A percentile compares a stretch with the other conserved stretches of the same genome.
These are phyloP conservation scores for Colletotrichum navitas DNA, from an alignment of 2,329 filamentous ascomycete genomes.

Conservation along the genomic window DNA sequence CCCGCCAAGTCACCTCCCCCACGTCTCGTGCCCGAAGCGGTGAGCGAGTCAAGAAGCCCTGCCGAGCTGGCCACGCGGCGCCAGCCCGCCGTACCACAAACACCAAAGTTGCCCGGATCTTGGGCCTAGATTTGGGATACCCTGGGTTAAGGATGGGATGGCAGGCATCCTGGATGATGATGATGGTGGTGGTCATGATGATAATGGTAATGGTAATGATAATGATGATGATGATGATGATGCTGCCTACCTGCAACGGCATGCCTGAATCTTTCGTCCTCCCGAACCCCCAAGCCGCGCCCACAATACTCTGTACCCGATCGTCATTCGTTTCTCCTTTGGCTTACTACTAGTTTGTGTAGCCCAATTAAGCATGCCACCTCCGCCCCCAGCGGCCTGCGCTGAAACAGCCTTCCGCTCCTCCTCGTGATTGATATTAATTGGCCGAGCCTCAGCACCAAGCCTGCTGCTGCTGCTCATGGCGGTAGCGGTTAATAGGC, in stretches of 20 bases:
- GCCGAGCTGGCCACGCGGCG: neutral
- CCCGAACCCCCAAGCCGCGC: neutral
- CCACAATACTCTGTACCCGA: constrained; percentile 15
- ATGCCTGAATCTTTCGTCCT: neutral
- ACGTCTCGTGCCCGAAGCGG: constrained; percentile 36
- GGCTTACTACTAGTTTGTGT: neutral
- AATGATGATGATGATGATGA: neutral
- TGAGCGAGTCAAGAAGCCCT: constrained; percentile 42
- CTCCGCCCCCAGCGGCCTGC: constrained; percentile 17
- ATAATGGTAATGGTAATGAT: constrained; percentile 1
- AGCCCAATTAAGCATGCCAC: constrained; percentile 38
- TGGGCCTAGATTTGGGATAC: constrained; percentile 24
- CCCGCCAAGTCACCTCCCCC: constrained; percentile 5
- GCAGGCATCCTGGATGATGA: neutral
- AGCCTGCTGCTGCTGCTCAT: constrained; percentile 15
- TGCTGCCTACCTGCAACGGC: neutral
- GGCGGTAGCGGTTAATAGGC: no score
- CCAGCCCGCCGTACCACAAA: constrained; percentile 9
- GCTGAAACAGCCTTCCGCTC: constrained; percentile 36
- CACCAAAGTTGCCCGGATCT: constrained; percentile 10
- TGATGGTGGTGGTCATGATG: neutral
- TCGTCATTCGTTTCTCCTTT: constrained; percentile 3
- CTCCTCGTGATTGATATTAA: constrained; percentile 36
- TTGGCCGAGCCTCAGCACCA: constrained; percentile 21
- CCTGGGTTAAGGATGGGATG: constrained; percentile 29